Conservation (phyloP, 2,329 filamentous ascomycete species). For the Calonectria pauciramosa region DNA sequence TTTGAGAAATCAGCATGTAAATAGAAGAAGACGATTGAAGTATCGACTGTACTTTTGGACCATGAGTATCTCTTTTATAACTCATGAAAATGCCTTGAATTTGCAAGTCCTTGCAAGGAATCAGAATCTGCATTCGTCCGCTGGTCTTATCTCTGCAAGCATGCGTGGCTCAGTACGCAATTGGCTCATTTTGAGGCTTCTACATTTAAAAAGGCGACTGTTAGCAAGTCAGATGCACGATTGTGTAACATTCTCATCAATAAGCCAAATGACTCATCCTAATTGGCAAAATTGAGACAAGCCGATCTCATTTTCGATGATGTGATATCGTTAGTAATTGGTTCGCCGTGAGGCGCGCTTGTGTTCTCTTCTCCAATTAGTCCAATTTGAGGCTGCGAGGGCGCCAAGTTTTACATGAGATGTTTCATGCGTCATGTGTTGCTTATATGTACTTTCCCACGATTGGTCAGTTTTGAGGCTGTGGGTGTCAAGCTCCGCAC, state of each 20-base stretch:
- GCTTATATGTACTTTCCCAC: background rate
- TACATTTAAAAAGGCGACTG: background rate
- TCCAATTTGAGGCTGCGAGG: background rate
- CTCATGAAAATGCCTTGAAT: background rate
- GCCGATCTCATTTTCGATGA: background rate
- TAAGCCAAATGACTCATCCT: too few relatives aligned
- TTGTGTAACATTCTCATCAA: background rate
- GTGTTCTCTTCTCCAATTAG: background rate
- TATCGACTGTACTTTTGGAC: too few relatives aligned
- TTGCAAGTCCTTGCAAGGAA: too few relatives aligned
- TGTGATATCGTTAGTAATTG: background rate
- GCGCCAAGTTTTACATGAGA: background rate
- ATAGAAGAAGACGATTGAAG: background rate
- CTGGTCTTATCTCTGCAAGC: background rate
- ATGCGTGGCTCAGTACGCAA: background rate
- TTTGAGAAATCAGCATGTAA: background rate
- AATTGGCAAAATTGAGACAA: background rate
- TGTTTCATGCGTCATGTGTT: background rate
- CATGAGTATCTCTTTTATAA: background rate
- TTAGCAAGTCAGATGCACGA: background rate
- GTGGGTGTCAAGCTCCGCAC: background rate
- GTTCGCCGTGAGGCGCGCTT: background rate
- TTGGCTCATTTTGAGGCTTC: background rate
- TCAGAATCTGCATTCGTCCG: too few relatives aligned
- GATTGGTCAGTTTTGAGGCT: background rate